Evolutionary conservation across 305 asterid genomes (phyloP).

Genomic region (Fraxinus sp.): DNA sequence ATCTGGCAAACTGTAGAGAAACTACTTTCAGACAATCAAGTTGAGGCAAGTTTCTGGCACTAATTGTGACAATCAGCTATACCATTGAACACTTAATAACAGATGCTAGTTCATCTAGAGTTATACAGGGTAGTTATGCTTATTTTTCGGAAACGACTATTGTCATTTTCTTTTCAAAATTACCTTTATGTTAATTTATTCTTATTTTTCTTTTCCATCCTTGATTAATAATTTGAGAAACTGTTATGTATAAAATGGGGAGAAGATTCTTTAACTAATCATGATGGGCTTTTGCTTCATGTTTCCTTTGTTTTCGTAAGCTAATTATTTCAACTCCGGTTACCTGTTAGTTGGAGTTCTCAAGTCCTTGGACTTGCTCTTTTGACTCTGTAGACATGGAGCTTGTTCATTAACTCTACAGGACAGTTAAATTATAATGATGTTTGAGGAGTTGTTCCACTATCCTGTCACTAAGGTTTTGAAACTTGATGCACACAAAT

Average conservation of each 20-base stretch:
- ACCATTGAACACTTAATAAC: neutral
- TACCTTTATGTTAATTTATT: neutral
- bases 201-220: neutral
- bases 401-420: neutral
- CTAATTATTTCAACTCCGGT: neutral
- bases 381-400: neutral
- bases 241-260: neutral
- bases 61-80: neutral
- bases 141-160: neutral
- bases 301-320: neutral
- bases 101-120: neutral
- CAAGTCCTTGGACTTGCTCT: neutral
- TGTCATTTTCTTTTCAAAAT: neutral
- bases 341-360: neutral
- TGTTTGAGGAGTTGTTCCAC: neutral
- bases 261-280: neutral
- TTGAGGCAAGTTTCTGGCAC: conserved; percentile 67
- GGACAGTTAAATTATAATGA: neutral
- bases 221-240: neutral
- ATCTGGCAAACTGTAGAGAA: conserved; percentile 88
- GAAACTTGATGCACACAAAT: neutral
- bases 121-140: neutral
- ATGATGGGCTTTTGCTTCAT: neutral
- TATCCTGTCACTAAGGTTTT: neutral
- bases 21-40: conserved; percentile 83